These are phyloP conservation scores for Mycena floridula DNA, from an alignment of 768 basidiomycete genomes.

Conservation along the genomic window DNA sequence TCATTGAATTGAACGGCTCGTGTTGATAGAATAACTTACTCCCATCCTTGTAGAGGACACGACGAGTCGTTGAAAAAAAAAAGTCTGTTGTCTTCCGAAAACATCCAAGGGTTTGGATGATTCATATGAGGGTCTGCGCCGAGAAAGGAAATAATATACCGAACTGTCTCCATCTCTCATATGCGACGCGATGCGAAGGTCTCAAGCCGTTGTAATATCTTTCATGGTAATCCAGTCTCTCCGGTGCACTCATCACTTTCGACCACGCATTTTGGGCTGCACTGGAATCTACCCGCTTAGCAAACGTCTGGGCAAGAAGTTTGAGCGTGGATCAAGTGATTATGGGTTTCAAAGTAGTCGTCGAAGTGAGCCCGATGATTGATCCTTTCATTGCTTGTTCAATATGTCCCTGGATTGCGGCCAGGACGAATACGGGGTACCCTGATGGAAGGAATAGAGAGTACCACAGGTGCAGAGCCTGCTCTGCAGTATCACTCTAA, in stretches of 20 bases:
- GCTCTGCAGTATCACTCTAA: slow-evolving; percentile 28
- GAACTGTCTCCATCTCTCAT: slow-evolving; percentile 28
- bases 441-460: slow-evolving; percentile 33
- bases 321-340: no score
- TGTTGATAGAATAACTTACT: slow-evolving; percentile 22
- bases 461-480: slow-evolving; percentile 44
- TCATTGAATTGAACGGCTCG: slow-evolving; percentile 2
- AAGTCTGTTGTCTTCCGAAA: slow-evolving; percentile 29
- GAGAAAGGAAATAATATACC: slow-evolving; percentile 47
- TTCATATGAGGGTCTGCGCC: slow-evolving; percentile 33
- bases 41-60: slow-evolving; percentile 37
- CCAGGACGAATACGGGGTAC: slow-evolving; percentile 19
- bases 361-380: no score
- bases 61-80: slow-evolving; percentile 29
- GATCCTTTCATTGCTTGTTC: slow-evolving; percentile 1
- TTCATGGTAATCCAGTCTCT: slow-evolving; percentile 31
- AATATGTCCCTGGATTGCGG: slow-evolving; percentile 13
- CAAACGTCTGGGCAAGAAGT: slow-evolving; percentile 2
- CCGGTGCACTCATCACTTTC: slow-evolving; percentile 26
- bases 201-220: slow-evolving; percentile 27
- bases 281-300: slow-evolving; percentile 11
- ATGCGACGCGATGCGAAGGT: slow-evolving; percentile 40
- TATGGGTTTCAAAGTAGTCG: slow-evolving; percentile 13
- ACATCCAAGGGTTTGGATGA: slow-evolving; percentile 32
- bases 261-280: slow-evolving; percentile 25